Percentiles rank a stretch among this genome's conserved stretches.
phyloP scores from a whole-genome alignment of 2,329 filamentous ascomycete genomes.

The Penicillium sp. region DNA sequence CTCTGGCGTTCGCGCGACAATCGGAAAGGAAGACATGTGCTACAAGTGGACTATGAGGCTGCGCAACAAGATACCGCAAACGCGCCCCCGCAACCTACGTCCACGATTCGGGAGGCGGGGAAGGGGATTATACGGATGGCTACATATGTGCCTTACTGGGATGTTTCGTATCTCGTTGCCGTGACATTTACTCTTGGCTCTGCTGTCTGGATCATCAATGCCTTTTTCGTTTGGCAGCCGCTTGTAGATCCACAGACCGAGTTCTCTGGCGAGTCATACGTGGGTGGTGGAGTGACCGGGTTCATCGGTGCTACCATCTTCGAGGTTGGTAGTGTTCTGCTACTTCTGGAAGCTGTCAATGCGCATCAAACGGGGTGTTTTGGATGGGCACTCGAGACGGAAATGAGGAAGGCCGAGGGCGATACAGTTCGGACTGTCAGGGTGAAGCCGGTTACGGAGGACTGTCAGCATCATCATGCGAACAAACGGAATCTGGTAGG shows the following conservation, averaged over 20 bases:
- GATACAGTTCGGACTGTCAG: constrained; percentile 4
- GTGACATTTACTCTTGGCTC: constrained; percentile 56
- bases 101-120: constrained; percentile 29
- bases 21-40: constrained; percentile 49
- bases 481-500: constrained; percentile 34
- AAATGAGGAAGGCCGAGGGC: constrained; percentile 36
- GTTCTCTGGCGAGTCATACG: constrained; percentile 55
- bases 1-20: constrained; percentile 50
- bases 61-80: constrained; percentile 5
- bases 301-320: constrained; percentile 70
- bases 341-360: constrained; percentile 69
- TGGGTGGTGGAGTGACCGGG: constrained; percentile 62
- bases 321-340: constrained; percentile 61
- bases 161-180: constrained; percentile 58
- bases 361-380: constrained; percentile 65
- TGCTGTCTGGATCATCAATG: constrained; percentile 59
- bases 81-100: constrained; percentile 35
- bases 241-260: constrained; percentile 52
- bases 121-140: constrained; percentile 50
- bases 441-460: constrained; percentile 17
- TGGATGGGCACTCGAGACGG: constrained; percentile 65
- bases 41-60: constrained; percentile 31
- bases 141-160: constrained; percentile 55
- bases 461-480: constrained; percentile 45
- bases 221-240: constrained; percentile 65